Evolutionary conservation across 306 rosid genomes (phyloP).

Genomic region (Prunus mume): DNA sequence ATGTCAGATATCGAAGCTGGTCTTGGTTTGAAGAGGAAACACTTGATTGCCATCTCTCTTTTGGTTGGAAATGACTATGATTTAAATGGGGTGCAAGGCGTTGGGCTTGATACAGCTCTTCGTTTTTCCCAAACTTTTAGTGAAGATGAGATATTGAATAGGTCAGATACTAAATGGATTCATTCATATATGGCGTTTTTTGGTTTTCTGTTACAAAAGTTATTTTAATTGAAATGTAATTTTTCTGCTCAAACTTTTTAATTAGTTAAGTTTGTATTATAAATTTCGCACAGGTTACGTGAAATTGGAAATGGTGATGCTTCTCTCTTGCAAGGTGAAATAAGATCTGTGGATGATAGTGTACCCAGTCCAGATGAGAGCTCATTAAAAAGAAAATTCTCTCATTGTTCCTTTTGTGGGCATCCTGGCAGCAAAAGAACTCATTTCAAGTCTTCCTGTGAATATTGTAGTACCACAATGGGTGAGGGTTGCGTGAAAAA

Average conservation of each 20-base stretch:
- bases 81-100: slow-evolving; percentile 76
- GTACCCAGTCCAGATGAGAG: slow-evolving; percentile 34
- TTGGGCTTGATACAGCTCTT: slow-evolving; percentile 81
- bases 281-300: slow-evolving; percentile 52
- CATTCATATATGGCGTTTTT: too few relatives aligned
- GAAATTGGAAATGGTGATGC: slow-evolving; percentile 62
- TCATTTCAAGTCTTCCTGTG: slow-evolving; percentile 60
- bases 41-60: slow-evolving; percentile 78
- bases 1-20: slow-evolving; percentile 87
- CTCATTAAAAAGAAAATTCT: slow-evolving; percentile 42
- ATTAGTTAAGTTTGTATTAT: slow-evolving; percentile 12
- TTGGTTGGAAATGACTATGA: slow-evolving; percentile 87
- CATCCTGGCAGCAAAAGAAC: slow-evolving; percentile 81
- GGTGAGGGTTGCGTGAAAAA: slow-evolving; percentile 66
- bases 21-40: slow-evolving; percentile 87
- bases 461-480: slow-evolving; percentile 40
- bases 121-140: slow-evolving; percentile 58
- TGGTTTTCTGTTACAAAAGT: neutral
- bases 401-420: slow-evolving; percentile 92
- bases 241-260: neutral
- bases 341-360: slow-evolving; percentile 30
- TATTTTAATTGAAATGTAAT: neutral
- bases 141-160: slow-evolving; percentile 74
- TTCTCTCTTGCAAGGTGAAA: slow-evolving; percentile 35
- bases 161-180: slow-evolving; percentile 36